phyloP scores from a whole-genome alignment of 1,139 yeast species.

The Kodamaea ohmeri region DNA sequence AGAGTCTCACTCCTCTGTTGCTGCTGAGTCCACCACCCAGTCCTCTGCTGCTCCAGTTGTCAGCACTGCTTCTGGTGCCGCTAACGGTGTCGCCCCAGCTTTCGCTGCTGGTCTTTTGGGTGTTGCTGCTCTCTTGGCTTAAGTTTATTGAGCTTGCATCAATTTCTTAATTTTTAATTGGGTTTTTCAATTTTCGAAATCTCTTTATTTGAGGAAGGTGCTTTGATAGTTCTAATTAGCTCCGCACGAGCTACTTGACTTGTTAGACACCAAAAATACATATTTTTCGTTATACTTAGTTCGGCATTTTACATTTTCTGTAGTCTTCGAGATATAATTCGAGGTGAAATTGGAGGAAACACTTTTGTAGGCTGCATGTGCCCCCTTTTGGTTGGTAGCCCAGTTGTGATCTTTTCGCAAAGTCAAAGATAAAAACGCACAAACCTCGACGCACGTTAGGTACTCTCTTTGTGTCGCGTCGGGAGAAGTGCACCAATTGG shows the following conservation, averaged over 20 bases:
- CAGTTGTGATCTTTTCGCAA: no score
- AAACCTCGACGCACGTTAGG: no score
- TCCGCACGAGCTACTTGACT: background rate
- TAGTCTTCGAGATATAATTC: no score
- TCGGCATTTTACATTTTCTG: no score
- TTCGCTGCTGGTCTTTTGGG: constrained; percentile 19
- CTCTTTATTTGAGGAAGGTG: background rate
- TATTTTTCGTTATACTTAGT: constrained; percentile 1
- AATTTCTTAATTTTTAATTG: background rate
- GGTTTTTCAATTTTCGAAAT: constrained; percentile 4
- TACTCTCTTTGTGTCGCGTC: no score
- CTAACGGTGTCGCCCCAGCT: constrained; percentile 10
- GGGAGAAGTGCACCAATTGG: no score
- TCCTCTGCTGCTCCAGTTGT: constrained; percentile 23
- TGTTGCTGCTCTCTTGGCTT: constrained; percentile 17
- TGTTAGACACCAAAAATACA: constrained; percentile 2
- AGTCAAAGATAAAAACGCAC: no score
- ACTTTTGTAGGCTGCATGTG: no score
- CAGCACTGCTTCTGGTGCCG: constrained; percentile 26
- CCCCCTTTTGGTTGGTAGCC: no score
- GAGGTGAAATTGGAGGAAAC: no score
- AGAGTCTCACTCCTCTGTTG: constrained; percentile 17
- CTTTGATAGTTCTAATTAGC: background rate
- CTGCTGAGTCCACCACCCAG: constrained; percentile 20
- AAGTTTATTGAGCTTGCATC: background rate